phyloP scores from a whole-genome alignment of 805 yeast genomes.

The Starmerella bacillaris region DNA sequence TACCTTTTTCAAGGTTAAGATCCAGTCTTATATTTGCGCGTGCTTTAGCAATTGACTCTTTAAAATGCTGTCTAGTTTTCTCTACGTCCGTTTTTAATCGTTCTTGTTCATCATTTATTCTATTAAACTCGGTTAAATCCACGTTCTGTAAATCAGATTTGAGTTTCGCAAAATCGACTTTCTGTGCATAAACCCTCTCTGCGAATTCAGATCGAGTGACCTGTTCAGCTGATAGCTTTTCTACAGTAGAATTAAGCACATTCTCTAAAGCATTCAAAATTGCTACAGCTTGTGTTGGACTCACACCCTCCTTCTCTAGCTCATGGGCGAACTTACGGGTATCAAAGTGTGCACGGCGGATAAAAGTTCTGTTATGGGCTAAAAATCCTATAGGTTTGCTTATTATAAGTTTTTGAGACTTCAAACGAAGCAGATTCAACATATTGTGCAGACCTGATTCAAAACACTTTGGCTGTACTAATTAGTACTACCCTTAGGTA shows the following conservation, averaged over 20 bases:
- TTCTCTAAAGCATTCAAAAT: slow-evolving; percentile 55
- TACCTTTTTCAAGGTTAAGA: slow-evolving; percentile 80
- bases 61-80: slow-evolving; percentile 61
- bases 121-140: slow-evolving; percentile 71
- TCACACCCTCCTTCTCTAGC: slow-evolving; percentile 53
- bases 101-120: slow-evolving; percentile 73
- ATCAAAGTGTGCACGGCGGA: slow-evolving; percentile 31
- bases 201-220: slow-evolving; percentile 74
- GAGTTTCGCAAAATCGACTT: slow-evolving; percentile 87
- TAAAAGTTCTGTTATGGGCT: slow-evolving; percentile 7
- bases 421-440: no score
- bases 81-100: slow-evolving; percentile 68
- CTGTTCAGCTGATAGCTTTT: slow-evolving; percentile 52
- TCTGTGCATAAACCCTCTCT: slow-evolving; percentile 80
- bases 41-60: slow-evolving; percentile 80
- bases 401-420: not conserved
- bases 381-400: not conserved
- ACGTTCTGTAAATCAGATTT: slow-evolving; percentile 79
- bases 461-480: no score
- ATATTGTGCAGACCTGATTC: no score
- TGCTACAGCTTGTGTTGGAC: slow-evolving; percentile 56
- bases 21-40: slow-evolving; percentile 83
- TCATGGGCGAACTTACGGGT: slow-evolving; percentile 56
- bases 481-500: no score
- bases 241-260: slow-evolving; percentile 66